These are phyloP conservation scores for Solanum arcanum DNA, from an alignment of 257 asterid genomes.

Conservation along the genomic window DNA sequence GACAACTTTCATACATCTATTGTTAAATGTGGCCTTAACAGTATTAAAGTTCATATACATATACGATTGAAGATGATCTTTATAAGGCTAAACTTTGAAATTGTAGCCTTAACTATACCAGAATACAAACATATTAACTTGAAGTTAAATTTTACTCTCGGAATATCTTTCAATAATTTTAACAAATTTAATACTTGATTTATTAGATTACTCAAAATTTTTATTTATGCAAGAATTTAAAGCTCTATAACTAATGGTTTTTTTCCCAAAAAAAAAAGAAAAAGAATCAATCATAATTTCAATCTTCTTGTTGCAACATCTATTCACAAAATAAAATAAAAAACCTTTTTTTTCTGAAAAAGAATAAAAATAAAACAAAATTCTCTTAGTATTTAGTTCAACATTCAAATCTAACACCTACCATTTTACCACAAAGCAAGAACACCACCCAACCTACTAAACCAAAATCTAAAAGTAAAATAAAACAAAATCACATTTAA, in stretches of 20 bases:
- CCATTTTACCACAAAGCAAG: neutral
- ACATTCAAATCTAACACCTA: neutral
- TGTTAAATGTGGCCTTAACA: neutral
- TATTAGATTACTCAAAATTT: neutral
- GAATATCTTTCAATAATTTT: neutral
- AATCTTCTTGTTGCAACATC: neutral
- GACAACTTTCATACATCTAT: neutral
- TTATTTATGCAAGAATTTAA: neutral
- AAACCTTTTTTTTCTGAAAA: too few species aligned
- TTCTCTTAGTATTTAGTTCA: neutral
- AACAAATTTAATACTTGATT: neutral
- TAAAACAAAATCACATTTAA: neutral
- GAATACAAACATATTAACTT: too few species aligned
- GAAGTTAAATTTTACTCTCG: rapidly evolving
- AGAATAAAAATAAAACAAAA: too few species aligned
- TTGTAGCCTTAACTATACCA: too few species aligned
- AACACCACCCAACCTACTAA: neutral
- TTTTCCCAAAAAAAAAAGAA: too few species aligned
- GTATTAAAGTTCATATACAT: too few species aligned
- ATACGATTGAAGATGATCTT: neutral
- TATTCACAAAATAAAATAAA: too few species aligned
- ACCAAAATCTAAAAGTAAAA: neutral
- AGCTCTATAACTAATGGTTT: neutral
- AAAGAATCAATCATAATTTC: neutral
- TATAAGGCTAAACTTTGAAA: too few species aligned